Conservation (phyloP, 148 eudicot species). For the Rhododendron vialii region DNA sequence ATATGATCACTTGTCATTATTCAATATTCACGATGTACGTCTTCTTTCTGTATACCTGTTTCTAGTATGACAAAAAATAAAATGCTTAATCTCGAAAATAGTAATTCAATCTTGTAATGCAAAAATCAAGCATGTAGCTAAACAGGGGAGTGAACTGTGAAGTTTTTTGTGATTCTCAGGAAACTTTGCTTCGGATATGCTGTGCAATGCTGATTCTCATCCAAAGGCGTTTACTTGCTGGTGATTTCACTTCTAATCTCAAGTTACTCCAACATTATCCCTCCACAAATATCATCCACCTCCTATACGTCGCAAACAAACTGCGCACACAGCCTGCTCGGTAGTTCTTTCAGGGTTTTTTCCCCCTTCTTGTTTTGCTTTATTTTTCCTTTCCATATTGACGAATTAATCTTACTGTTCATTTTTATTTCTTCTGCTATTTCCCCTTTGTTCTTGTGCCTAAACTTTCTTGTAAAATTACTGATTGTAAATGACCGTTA, state of each 20-base stretch:
- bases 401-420: background rate
- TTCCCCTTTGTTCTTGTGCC: background rate
- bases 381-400: background rate
- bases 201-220: constrained; percentile 94
- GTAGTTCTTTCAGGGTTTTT: constrained; percentile 18
- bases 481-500: constrained; percentile 15
- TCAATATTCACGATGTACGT: background rate
- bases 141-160: background rate
- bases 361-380: background rate
- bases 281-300: constrained; percentile 80
- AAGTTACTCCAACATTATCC: constrained; percentile 91
- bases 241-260: constrained; percentile 92
- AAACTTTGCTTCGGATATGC: constrained; percentile 80
- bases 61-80: background rate
- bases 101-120: background rate
- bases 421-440: background rate
- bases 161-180: constrained; percentile 40
- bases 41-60: background rate
- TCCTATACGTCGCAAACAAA: constrained; percentile 93
- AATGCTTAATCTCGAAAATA: background rate
- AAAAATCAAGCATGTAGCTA: background rate
- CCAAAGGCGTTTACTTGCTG: constrained; percentile 89
- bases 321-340: constrained; percentile 48
- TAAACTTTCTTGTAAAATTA: constrained; percentile 12
- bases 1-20: background rate